These are phyloP conservation scores for Bidens hawaiensis DNA, from an alignment of 140 eudicot genomes.

Conservation along the genomic window DNA sequence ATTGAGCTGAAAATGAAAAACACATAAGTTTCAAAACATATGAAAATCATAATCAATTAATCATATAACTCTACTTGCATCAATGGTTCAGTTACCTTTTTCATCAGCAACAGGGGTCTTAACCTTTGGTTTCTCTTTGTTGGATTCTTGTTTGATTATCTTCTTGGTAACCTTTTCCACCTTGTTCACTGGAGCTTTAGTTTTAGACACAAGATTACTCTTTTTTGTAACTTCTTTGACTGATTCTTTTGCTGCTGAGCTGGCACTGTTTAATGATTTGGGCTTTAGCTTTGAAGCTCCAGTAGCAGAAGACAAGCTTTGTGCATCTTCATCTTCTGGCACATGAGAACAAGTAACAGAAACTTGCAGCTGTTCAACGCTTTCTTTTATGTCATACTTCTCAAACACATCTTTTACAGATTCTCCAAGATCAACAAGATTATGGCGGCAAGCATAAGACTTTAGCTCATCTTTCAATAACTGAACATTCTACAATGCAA, in stretches of 20 bases:
- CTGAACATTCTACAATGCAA: conserved; percentile 43
- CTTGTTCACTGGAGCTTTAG: conserved; percentile 35
- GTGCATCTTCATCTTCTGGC: conserved; percentile 50
- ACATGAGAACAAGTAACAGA: conserved; percentile 54
- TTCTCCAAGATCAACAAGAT: conserved; percentile 63
- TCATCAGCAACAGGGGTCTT: conserved; percentile 36
- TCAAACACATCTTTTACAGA: conserved; percentile 49
- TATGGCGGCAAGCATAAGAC: conserved; percentile 50
- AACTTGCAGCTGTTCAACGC: conserved; percentile 57
- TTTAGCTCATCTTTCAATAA: conserved; percentile 67
- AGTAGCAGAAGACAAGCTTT: conserved; percentile 44
- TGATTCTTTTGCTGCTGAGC: conserved; percentile 34
- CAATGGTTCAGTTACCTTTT: conserved; percentile 38
- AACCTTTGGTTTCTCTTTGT: conserved; percentile 31
- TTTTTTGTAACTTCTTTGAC: conserved; percentile 29
- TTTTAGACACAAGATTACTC: conserved; percentile 26
- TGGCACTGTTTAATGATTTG: conserved; percentile 31
- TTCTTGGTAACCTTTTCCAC: conserved; percentile 43
- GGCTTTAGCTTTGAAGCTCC: conserved; percentile 45
- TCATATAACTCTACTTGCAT: background rate
- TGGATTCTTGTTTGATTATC: conserved; percentile 35
- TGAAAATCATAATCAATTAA: too few species aligned
- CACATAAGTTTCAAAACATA: background rate
- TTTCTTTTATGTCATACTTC: conserved; percentile 50
- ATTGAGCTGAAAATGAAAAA: conserved; percentile 28